Percentiles rank a stretch among this genome's conserved stretches.
Evolutionary conservation across 805 yeast genomes (phyloP).

Genomic region (Metschnikowia santaceciliae): DNA sequence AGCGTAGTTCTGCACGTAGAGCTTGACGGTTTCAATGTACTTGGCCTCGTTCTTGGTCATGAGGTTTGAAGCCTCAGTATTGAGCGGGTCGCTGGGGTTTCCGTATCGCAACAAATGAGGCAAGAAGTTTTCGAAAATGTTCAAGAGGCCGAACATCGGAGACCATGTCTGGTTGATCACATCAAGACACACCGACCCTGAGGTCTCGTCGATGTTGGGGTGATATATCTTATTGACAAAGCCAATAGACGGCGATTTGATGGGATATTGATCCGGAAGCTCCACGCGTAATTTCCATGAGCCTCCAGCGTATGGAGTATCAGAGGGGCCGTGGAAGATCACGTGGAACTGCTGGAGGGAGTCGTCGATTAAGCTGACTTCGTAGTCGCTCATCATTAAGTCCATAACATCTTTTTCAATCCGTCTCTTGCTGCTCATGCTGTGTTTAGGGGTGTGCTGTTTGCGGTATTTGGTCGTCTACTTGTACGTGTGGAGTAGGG

Average conservation of each 20-base stretch:
- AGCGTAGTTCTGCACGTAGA: constrained; percentile 68
- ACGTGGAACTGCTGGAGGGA: constrained; percentile 79
- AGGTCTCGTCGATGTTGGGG: constrained; percentile 89
- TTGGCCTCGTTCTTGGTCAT: constrained; percentile 62
- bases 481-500: constrained; percentile 5
- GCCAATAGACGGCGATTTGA: constrained; percentile 93
- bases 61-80: constrained; percentile 82
- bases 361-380: constrained; percentile 78
- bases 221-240: constrained; percentile 88
- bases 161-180: constrained; percentile 98
- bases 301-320: constrained; percentile 84
- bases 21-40: constrained; percentile 67
- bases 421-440: constrained; percentile 47
- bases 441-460: neutral
- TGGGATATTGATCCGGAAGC: constrained; percentile 92
- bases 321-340: constrained; percentile 77
- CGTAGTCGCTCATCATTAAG: constrained; percentile 90
- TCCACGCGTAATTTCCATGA: constrained; percentile 90
- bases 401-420: constrained; percentile 97
- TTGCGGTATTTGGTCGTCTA: neutral
- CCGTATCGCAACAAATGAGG: constrained; percentile 92
- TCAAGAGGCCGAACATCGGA: constrained; percentile 90
- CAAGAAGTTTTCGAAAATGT: constrained; percentile 86
- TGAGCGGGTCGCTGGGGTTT: constrained; percentile 90
- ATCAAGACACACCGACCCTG: constrained; percentile 91